Evolutionary conservation across 768 basidiomycete species (phyloP).

Genomic region (Suillus cothurnatus): DNA sequence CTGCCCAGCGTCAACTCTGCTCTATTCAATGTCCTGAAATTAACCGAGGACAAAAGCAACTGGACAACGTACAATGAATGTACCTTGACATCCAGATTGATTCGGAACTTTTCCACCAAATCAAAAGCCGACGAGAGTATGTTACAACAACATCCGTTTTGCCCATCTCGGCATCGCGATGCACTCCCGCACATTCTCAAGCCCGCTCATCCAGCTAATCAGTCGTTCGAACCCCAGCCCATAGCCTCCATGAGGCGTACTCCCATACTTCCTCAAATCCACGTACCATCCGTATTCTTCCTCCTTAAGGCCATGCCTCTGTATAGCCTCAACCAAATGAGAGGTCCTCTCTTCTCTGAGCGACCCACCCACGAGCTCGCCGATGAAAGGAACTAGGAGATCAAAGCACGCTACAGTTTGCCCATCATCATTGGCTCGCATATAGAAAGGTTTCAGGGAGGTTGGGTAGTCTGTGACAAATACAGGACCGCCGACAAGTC

Average conservation of each 20-base stretch:
- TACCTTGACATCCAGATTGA: no score
- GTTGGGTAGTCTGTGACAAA: constrained; percentile 93
- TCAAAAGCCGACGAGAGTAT: background rate
- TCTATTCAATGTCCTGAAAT: no score
- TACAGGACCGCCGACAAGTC: constrained; percentile 68
- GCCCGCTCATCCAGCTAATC: constrained; percentile 82
- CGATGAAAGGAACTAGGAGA: constrained; percentile 82
- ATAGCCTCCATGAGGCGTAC: constrained; percentile 92
- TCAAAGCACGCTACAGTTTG: constrained; percentile 93
- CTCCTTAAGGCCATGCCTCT: constrained; percentile 39
- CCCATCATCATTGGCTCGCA: constrained; percentile 67
- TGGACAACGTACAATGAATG: no score
- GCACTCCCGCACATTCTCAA: constrained; percentile 92
- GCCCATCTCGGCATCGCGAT: constrained; percentile 91
- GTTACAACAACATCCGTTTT: constrained; percentile 70
- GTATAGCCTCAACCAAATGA: constrained; percentile 54
- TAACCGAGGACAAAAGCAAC: no score
- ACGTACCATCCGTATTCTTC: constrained; percentile 69
- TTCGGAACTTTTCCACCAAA: background rate
- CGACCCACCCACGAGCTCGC: constrained; percentile 92
- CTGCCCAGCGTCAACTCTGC: no score
- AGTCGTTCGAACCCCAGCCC: constrained; percentile 95
- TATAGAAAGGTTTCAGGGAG: constrained; percentile 91
- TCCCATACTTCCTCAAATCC: constrained; percentile 82
- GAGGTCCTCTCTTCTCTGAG: constrained; percentile 77